Evolutionary conservation across 768 basidiomycete genomes (phyloP), one percentile per base, ranked within the genome.

Genomic region (Lentinula aciculospora): DNA sequence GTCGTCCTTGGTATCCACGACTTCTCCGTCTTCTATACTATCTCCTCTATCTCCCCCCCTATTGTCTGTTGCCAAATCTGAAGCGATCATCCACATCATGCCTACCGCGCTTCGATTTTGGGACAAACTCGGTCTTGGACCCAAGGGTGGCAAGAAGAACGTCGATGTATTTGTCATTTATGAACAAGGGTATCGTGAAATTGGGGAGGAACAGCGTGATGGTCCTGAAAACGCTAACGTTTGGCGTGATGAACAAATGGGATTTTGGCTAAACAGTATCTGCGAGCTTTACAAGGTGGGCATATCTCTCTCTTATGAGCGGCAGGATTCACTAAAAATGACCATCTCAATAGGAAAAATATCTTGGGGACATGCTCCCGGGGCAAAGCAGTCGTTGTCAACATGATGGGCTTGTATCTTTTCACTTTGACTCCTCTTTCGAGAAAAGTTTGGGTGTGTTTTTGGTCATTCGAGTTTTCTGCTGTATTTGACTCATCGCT

Each of bases 121-220:
- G 92, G 86, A 89, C 63, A 94, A 92, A 67, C 76, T 93, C 12
- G 90, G 89, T 0, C 66, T 94, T 44, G 75, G 77, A 15, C 92
- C 92, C 0, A 77, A 80, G 47, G 79, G 79, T 34, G 92, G 93
- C 6, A 74, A 72, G 58, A 93, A 94, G 70, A 77, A 93, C 62
- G 75, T 89, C 3, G 78, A 76, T 1, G 81, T 81, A 1, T 90
- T 85, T 67, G 81, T 85, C 0, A 71, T 93, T 47, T 87, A 83
- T 55, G 89, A 93, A 63, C 81, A 83, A 9, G 78, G 76, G 1
- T 74, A 75, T 36, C 23, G 7, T 37, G 21, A 76, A 77, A n/a
- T 75, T 23, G 49, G 36, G 9, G 15, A 23, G 7, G 36, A 25
- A 25, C 23, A 36, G 15, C 19, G 36, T 12, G 29, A 31, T 15